These are phyloP conservation scores for Populus ilicifolia DNA, from an alignment of 345 rosid species.

Conservation along the genomic window DNA sequence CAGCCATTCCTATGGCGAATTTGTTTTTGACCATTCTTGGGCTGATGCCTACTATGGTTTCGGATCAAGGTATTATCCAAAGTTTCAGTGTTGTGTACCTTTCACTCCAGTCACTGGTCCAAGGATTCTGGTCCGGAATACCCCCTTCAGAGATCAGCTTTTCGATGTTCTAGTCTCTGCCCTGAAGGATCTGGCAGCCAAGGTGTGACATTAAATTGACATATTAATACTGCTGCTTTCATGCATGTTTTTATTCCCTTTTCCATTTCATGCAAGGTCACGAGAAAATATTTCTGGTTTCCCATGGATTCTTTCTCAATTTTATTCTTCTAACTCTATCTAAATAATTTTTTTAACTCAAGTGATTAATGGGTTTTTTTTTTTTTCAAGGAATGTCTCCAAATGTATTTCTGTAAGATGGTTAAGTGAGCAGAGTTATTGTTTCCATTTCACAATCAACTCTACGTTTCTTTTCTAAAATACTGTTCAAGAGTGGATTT, in stretches of 20 bases:
- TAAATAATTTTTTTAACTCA: background rate
- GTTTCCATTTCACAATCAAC: too few relatives aligned
- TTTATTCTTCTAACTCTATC: background rate
- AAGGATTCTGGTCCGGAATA: constrained; percentile 65
- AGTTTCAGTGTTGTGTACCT: constrained; percentile 93
- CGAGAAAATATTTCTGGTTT: background rate
- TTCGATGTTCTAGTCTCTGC: constrained; percentile 61
- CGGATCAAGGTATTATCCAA: constrained; percentile 88
- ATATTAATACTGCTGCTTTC: background rate
- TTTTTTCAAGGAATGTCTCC: background rate
- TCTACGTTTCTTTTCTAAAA: too few relatives aligned
- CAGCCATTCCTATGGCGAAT: constrained; percentile 96
- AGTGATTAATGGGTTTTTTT: background rate
- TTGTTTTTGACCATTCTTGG: constrained; percentile 95
- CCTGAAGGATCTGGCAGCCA: constrained; percentile 55
- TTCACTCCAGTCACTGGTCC: constrained; percentile 97
- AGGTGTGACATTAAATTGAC: constrained; percentile 42
- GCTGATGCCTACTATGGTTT: constrained; percentile 87
- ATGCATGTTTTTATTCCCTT: background rate
- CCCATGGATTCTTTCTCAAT: background rate
- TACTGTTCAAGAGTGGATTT: too few relatives aligned
- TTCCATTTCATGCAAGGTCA: background rate
- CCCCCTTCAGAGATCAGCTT: constrained; percentile 59
- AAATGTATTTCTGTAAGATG: too few relatives aligned
- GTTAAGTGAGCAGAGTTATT: too few relatives aligned